phyloP scores from a whole-genome alignment of 257 asterid genomes.

The Cinchona pubescens region DNA sequence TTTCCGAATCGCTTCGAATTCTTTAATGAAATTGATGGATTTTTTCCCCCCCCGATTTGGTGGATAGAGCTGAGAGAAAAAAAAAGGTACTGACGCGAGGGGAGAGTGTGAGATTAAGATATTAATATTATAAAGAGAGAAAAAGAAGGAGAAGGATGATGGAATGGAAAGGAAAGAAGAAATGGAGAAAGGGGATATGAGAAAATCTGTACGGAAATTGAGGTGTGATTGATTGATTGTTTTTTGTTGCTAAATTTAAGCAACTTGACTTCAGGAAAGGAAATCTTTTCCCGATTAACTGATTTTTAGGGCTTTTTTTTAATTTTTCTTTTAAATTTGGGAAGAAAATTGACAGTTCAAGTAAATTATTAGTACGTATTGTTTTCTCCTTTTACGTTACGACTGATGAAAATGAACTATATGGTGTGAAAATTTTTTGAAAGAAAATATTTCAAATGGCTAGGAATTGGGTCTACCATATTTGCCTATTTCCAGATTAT shows the following conservation, averaged over 20 bases:
- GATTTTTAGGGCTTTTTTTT: background rate
- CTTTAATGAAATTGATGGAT: background rate
- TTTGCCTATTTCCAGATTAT: too few species aligned
- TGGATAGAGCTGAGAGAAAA: constrained; percentile 14
- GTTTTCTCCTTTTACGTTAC: too few species aligned
- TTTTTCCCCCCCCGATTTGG: too few species aligned
- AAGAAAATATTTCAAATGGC: too few species aligned
- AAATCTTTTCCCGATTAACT: background rate
- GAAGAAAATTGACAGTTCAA: background rate
- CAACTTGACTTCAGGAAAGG: background rate
- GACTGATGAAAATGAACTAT: too few species aligned
- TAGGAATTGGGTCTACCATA: too few species aligned
- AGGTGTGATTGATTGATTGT: background rate
- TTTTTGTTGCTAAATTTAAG: background rate
- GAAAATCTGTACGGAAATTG: constrained; percentile 11
- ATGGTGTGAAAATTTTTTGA: too few species aligned
- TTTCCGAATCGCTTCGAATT: background rate
- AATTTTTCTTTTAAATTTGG: background rate
- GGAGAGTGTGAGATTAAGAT: constrained; percentile 4
- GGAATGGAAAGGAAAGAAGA: background rate
- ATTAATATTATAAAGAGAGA: background rate
- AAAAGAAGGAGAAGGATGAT: background rate
- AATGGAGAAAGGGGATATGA: background rate
- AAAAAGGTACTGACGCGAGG: background rate
- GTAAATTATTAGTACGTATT: too few species aligned